These are phyloP conservation scores for Trichoderma hamatum DNA, from an alignment of 2,329 filamentous ascomycete genomes.

Conservation along the genomic window DNA sequence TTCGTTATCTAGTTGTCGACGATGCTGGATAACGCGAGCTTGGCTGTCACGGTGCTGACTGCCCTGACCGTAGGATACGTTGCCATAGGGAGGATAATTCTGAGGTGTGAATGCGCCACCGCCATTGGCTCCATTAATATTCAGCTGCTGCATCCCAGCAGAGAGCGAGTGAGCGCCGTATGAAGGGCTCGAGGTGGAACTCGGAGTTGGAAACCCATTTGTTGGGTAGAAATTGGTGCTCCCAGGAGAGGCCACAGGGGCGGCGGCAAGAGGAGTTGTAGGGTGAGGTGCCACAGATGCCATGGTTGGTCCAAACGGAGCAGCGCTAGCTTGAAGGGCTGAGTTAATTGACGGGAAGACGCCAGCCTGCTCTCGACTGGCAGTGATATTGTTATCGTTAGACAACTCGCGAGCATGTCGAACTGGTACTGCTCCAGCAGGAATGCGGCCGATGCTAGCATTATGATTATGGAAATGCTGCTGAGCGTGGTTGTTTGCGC, in stretches of 20 bases:
- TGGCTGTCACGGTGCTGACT: constrained; percentile 69
- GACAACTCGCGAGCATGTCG: constrained; percentile 76
- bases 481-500: constrained; percentile 62
- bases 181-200: constrained; percentile 29
- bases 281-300: constrained; percentile 38
- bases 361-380: constrained; percentile 48
- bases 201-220: constrained; percentile 37
- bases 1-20: constrained; percentile 74
- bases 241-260: constrained; percentile 34
- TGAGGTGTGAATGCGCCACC: constrained; percentile 56
- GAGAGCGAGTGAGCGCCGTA: constrained; percentile 56
- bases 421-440: constrained; percentile 64
- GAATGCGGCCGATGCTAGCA: constrained; percentile 78
- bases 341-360: constrained; percentile 67
- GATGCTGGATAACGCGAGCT: constrained; percentile 73
- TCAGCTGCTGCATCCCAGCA: constrained; percentile 70
- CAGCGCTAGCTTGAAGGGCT: constrained; percentile 76
- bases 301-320: constrained; percentile 71
- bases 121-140: constrained; percentile 51
- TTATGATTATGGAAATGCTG: constrained; percentile 77
- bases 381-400: constrained; percentile 47
- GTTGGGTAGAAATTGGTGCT: constrained; percentile 40
- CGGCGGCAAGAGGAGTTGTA: constrained; percentile 33
- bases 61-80: constrained; percentile 53
- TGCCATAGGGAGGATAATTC: constrained; percentile 60